These are phyloP conservation scores for Spongospora subterranea DNA, from an alignment of 208 protist genomes.

Conservation along the genomic window DNA sequence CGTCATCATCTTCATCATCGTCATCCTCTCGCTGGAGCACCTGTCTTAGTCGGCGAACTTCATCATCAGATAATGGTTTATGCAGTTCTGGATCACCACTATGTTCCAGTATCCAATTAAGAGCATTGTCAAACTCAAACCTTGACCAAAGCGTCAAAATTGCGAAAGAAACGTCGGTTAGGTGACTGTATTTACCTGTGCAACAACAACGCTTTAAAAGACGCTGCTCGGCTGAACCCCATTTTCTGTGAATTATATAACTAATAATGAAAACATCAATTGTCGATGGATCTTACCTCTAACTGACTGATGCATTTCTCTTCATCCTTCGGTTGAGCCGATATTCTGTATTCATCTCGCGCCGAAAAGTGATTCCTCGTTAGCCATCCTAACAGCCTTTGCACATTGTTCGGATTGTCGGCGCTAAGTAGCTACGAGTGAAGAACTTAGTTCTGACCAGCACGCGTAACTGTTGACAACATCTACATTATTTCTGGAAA, in stretches of 20 bases:
- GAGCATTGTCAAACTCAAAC: neutral
- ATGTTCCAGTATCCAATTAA: slow-evolving; percentile 38
- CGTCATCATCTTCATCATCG: slow-evolving; percentile 5
- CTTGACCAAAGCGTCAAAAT: neutral
- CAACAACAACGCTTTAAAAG: neutral
- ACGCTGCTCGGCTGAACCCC: slow-evolving; percentile 29
- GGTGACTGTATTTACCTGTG: neutral
- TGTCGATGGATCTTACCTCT: neutral
- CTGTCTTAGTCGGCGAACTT: neutral
- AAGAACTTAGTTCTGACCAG: neutral
- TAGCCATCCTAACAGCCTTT: neutral
- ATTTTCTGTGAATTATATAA: neutral
- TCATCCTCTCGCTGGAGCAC: neutral
- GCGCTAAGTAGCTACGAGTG: neutral
- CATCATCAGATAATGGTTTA: neutral
- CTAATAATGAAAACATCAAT: neutral
- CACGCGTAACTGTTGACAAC: neutral
- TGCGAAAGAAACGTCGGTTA: neutral
- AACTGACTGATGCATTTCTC: neutral
- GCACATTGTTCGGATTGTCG: neutral
- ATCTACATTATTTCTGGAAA: neutral
- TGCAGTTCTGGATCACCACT: slow-evolving; percentile 22
- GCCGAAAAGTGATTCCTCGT: neutral
- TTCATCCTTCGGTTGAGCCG: neutral
- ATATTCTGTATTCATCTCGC: neutral